These are phyloP conservation scores for Entamoeba invadens DNA, from an alignment of 208 protist genomes.

Conservation along the genomic window DNA sequence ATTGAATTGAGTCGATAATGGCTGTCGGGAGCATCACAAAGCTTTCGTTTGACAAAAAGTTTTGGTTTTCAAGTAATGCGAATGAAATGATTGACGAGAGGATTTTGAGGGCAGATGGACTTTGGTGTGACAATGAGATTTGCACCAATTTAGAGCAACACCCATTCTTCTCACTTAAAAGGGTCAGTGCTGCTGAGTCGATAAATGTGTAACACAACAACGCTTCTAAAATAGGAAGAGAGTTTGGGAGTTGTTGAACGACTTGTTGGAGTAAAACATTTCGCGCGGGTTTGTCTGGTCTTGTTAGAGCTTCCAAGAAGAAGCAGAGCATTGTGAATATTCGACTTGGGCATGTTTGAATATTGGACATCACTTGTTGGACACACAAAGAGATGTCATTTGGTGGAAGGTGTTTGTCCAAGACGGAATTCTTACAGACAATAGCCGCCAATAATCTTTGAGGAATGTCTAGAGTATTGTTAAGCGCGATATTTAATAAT, in stretches of 20 bases:
- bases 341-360: background rate
- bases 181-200: background rate
- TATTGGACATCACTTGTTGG: background rate
- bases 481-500: background rate
- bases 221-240: background rate
- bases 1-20: background rate
- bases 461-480: background rate
- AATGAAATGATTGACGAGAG: background rate
- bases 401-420: background rate
- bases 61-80: background rate
- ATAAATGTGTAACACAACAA: background rate
- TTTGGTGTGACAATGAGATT: background rate
- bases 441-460: background rate
- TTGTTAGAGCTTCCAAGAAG: background rate
- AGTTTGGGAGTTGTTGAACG: background rate
- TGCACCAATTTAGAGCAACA: background rate
- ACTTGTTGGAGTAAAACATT: background rate
- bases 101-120: background rate
- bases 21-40: background rate
- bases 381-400: background rate
- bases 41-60: background rate
- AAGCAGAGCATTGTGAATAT: background rate
- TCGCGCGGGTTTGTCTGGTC: background rate
- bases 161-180: background rate
- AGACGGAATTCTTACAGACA: background rate